A percentile compares a stretch with the other conserved stretches of the same genome.
These are phyloP conservation scores for Hypoxylon subgilvum DNA, from an alignment of 495 filamentous ascomycete genomes.

Conservation along the genomic window DNA sequence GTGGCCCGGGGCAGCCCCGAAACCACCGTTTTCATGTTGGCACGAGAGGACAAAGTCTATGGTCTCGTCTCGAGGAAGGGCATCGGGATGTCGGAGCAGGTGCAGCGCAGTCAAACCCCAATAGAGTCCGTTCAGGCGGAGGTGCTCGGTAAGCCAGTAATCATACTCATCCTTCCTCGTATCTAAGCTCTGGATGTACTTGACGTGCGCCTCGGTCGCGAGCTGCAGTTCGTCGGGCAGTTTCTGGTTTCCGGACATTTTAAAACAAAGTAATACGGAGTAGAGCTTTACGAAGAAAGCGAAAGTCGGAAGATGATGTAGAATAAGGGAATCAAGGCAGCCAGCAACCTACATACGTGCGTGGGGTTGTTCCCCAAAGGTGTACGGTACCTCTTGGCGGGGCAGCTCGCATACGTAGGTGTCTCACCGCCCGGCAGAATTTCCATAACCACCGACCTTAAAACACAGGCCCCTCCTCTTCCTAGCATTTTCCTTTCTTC, in stretches of 20 bases:
- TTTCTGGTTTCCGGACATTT: conserved; percentile 41
- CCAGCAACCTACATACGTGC: no score
- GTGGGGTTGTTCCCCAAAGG: neutral
- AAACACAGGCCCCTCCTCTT: neutral
- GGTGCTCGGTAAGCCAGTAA: conserved; percentile 96
- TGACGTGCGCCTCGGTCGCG: conserved; percentile 78
- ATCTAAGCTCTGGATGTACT: conserved; percentile 92
- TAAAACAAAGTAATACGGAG: neutral
- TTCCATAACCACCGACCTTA: conserved; percentile 5
- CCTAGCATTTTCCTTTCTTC: neutral
- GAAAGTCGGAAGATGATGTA: neutral
- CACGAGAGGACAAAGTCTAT: conserved; percentile 93
- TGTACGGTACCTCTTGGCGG: no score
- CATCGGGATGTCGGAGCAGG: conserved; percentile 78
- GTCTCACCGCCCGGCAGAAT: conserved; percentile 31
- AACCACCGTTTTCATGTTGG: conserved; percentile 84
- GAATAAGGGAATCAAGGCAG: no score
- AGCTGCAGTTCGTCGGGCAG: conserved; percentile 68
- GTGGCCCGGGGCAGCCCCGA: conserved; percentile 91
- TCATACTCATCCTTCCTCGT: conserved; percentile 90
- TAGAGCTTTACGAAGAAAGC: neutral
- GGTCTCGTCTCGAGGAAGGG: conserved; percentile 78
- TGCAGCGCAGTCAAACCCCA: conserved; percentile 93
- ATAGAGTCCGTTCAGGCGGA: conserved; percentile 92
- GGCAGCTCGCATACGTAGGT: no score